Evolutionary conservation across 2,329 filamentous ascomycete species (phyloP), one percentile per base, ranked within the genome.

Genomic region (Arthrobotrys sphaeroides): DNA sequence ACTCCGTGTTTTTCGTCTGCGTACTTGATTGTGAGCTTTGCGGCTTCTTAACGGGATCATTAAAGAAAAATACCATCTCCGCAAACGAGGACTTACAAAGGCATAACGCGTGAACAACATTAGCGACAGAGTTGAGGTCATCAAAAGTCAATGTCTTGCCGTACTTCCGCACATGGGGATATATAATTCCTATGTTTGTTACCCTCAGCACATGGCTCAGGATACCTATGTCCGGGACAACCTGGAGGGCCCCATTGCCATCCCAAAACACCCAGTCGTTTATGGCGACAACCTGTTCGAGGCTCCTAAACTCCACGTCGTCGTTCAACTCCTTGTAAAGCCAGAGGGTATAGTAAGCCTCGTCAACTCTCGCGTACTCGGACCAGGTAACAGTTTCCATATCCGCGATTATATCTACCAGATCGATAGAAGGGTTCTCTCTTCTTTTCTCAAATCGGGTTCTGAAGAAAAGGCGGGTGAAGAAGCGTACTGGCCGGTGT

Each of bases 281-380:
- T 13, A 67, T 22, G 9, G 24, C 36, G 12, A 16, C 10, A 22
- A 36, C 49, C 6, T 74, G 40, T 6, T 49, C 16, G 1, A 42
- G 16, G 9, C 53, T 53, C 10, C 43, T 36, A 5, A 22, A 24
- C 10, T 40, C 10, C 12, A 38, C 24, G 10, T 47, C 31, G 13
- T 55, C 38, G 24, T 74, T 61, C 1, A 74, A 49, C 42, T 75
- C 72, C 10, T 33, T 47, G 20, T 57, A 69, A 1, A 64, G n/a
- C 72, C 72, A 75, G 7, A 69, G 47, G 5, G 40, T 69, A 16
- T 75, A 75, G 24, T 75, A 75, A 5, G 64, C 64, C 20, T 69
- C 13, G 7, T 75, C 72, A 6, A 75, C 57, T 28, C 72, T 69
- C 13, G 28, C 36, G 49, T 49, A 49, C 45, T 75, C 72, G 2